Evolutionary conservation across 768 basidiomycete genomes (phyloP), one percentile per base, ranked within the genome.

Genomic region (Ephemerocybe angulata): DNA sequence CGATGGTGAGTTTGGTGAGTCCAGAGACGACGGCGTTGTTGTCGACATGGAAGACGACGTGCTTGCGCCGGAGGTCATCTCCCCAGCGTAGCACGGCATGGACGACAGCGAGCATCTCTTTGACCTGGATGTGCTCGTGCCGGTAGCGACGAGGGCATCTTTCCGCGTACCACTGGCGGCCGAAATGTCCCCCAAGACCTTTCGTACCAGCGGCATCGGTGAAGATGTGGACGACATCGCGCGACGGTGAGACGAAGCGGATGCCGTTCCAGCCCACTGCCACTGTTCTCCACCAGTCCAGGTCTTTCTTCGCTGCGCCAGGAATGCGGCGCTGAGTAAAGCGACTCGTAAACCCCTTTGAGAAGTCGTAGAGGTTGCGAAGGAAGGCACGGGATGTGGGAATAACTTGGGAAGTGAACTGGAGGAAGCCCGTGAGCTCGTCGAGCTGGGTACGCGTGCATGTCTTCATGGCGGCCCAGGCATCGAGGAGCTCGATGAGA

Each of bases 171-270:
- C 67, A 70, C 1, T 30, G 24, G 8, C 44, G 5, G 2, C 58
- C 57, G 30, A 59, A 61, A 56, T 59, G 29, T 3, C 70, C 66
- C 7, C 65, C 65, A 4, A 66, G 33, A 41, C 70, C 70, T 38
- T 66, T 66, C n/a, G 54, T 54, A 11, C 70, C 67, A 27, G 65
- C 66, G 2, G 69, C 68, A 53, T 72, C 70, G 2, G 70, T 70
- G 49, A 54, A 61, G 35, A 72, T 55, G 21, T n/a, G n/a, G n/a
- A n/a, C n/a, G 4, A 55, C 56, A 56, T 72, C 67, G 4, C 54
- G 44, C 28, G 30, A n/a, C 13, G 50, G 50, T 3, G 29, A 48
- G 47, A 48, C 31, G 29, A 48, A 48, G 21, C n/a, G 47, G n/a
- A 48, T 48, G 12, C 47, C 47, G n/a, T 48, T 48, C 47, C 47